Base-by-base conservation (phyloP, 257 asterid species). In the Cruciata laevipes region DNA sequence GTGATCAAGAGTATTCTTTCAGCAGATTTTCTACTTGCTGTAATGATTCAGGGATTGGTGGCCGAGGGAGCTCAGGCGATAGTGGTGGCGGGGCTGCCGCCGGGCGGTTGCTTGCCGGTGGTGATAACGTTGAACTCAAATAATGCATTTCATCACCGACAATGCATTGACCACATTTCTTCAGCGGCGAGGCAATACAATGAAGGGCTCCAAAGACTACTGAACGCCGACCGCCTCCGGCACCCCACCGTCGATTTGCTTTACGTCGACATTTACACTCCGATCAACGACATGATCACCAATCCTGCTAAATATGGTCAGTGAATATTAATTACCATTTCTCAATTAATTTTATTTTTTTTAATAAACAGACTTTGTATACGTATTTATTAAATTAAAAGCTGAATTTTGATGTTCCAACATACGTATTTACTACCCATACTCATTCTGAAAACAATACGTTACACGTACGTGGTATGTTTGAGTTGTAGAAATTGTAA, bases 61-160 rank as follows among this genome's bases (percentile, higher is more conserved):
- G 60, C 27, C 3, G 60, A 53, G 10, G 60, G 60, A 20, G 60
- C 60, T n/a, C 25, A 53, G 60, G 0, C 27, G 2, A 53, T 53
- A 18, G 25, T 4, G 60, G 60, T 53, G 60, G 60, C 60, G 27
- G 60, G 60, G 25, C 25, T 53, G 24, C 60, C 60, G 14, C 60
- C 60, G 2, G 24, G 24, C 1, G 60, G 60, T 21, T 53, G 60
- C 5, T n/a, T 53, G 24, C 60, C 60, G 60, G 24, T 53, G 27
- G 60, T 53, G 60, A 53, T 53, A 53, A 53, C 60, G 10, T n/a
- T 53, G 60, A 8, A 53, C 60, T 53, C 60, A 53, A 53, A 53
- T 7, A 53, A 10, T 27, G 60, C 60, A 1, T 20, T 53, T 9
- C 8, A 53, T 11, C 24, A 53, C 27, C 60, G 60, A 21, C 60